These are phyloP conservation scores for Galerina marginata DNA, from an alignment of 768 basidiomycete species.

Conservation along the genomic window DNA sequence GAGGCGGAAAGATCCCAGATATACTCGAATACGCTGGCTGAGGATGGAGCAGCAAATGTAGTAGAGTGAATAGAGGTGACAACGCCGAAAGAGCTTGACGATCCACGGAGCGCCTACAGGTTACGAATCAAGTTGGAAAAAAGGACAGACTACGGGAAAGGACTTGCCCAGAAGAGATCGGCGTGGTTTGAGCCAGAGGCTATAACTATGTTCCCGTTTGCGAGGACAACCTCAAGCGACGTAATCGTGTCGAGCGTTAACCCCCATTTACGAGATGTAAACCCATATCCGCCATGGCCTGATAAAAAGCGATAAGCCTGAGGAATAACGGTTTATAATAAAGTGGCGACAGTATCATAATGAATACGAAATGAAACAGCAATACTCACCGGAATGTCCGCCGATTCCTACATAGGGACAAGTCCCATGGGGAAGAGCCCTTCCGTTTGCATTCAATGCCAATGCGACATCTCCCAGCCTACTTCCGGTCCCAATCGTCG, in stretches of 20 bases:
- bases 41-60: conserved; percentile 41
- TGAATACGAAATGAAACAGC: not conserved
- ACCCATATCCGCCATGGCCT: conserved; percentile 34
- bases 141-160: not conserved
- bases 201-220: conserved; percentile 30
- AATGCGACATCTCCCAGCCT: conserved; percentile 44
- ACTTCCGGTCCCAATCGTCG: conserved; percentile 44
- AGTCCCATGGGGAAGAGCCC: conserved; percentile 48
- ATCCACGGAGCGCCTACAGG: conserved; percentile 43
- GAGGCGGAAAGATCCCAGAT: conserved; percentile 39
- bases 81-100: conserved; percentile 45
- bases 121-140: not conserved
- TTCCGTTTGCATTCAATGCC: conserved; percentile 38
- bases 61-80: conserved; percentile 41
- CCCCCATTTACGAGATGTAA: conserved; percentile 35
- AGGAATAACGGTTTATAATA: not conserved
- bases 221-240: conserved; percentile 31
- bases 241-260: conserved; percentile 31
- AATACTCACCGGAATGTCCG: conserved; percentile 44
- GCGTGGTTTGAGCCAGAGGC: conserved; percentile 25
- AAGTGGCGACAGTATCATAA: not conserved
- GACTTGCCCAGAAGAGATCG: conserved; percentile 34
- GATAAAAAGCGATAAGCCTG: not conserved
- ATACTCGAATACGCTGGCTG: conserved; percentile 41
- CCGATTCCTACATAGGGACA: conserved; percentile 53